Base-by-base conservation (phyloP, 2,329 filamentous ascomycete species). In the Immersiporthe knoxdaviesiana region DNA sequence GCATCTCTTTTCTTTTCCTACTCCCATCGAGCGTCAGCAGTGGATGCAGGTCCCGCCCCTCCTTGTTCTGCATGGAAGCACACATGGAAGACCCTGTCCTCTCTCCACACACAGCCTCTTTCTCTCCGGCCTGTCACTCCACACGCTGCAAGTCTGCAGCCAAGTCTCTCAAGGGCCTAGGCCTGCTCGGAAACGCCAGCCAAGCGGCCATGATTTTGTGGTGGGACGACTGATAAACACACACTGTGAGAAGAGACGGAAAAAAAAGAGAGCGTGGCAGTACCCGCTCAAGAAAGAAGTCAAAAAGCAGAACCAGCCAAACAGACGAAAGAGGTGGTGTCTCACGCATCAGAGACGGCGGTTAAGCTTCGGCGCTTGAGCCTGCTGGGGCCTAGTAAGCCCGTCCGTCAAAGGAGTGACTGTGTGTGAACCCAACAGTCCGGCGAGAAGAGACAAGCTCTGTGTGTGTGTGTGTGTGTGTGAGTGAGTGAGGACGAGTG, bases 361-460 rank as follows among this genome's bases (percentile, higher is more conserved):
- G 61, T 39, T 12, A 14, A 39, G 47, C 7, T 7, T 35, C 63
- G 63, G 63, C 8, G 63, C 56, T 65, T 56, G 63, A 65, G 50
- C 30, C 63, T 56, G 32, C 16, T 54, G 24, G 32, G 44, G 47
- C 62, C 21, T 24, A 39, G 41, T 44, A 16, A 21, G 41, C 41
- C 41, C 18, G 41, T 21, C 54, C 35, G 30, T 14, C 21, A 35
- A 3, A 16, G 24, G 27, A 44, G 35, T 27, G 16, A 37, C 24
- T n/a, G 35, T 7, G 18, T 37, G 61, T 11, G 37, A 21, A 35
- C 30, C 62, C 62, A 64, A 14, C 44, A 32, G 11, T 39, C 62
- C 62, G 62, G 44, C 30, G 58, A 44, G 41, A 44, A 44, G 3
- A 41, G 16, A 44, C n/a, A n/a, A n/a, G n/a, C n/a, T n/a, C n/a